Conservation (phyloP, 768 basidiomycete species). For the Cyathus striatus region DNA sequence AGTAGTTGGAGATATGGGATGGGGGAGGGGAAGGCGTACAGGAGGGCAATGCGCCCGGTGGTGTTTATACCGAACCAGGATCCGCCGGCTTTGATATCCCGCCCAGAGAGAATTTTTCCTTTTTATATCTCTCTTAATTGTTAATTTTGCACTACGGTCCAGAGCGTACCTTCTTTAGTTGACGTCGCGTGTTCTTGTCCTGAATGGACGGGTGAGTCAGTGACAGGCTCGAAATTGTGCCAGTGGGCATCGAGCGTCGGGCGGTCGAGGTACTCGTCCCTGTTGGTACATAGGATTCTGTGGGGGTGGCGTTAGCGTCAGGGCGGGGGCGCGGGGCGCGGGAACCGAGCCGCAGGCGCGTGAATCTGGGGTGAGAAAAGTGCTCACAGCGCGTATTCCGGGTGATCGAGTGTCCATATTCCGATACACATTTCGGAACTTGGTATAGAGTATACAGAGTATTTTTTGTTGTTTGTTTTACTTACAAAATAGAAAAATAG, state of each 20-base stretch:
- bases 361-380: too few species aligned
- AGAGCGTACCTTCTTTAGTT: too few species aligned
- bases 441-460: too few species aligned
- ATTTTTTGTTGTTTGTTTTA: too few species aligned
- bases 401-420: slow-evolving; percentile 72
- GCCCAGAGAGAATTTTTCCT: slow-evolving; percentile 61
- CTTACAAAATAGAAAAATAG: too few species aligned
- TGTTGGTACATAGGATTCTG: slow-evolving; percentile 72
- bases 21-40: slow-evolving; percentile 47
- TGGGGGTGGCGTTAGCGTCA: too few species aligned
- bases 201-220: slow-evolving; percentile 12
- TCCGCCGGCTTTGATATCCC: slow-evolving; percentile 69
- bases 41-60: slow-evolving; percentile 60
- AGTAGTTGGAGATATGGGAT: too few species aligned
- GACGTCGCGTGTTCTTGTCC: too few species aligned
- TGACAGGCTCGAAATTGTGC: slow-evolving; percentile 52
- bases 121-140: too few species aligned
- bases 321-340: too few species aligned
- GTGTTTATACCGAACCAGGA: slow-evolving; percentile 78
- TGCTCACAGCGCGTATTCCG: slow-evolving; percentile 74
- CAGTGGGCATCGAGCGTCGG: slow-evolving; percentile 64
- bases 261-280: slow-evolving; percentile 68
- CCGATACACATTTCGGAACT: slow-evolving; percentile 76
- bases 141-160: too few species aligned
- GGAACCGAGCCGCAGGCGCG: too few species aligned